Evolutionary conservation across 2,329 filamentous ascomycete genomes (phyloP).

Genomic region (Cyclaneusma minus): DNA sequence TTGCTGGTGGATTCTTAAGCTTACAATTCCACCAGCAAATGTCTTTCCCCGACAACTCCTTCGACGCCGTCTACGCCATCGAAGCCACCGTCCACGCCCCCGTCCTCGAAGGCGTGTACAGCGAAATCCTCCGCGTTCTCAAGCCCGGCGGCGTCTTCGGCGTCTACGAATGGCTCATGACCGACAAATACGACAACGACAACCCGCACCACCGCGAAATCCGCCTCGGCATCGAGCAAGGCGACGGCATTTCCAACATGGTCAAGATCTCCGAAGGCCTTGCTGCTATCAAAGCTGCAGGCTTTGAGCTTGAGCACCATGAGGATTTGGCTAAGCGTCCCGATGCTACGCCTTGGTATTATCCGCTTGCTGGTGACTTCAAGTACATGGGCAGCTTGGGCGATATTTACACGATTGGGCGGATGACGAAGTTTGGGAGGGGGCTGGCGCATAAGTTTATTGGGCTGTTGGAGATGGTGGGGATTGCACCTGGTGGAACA

Average conservation of each 20-base stretch:
- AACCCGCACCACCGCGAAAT: conserved; percentile 79
- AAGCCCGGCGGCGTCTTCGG: conserved; percentile 94
- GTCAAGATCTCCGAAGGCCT: conserved; percentile 71
- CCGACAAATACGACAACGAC: conserved; percentile 79
- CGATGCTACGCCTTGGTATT: conserved; percentile 82
- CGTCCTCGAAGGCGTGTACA: conserved; percentile 79
- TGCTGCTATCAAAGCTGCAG: conserved; percentile 69
- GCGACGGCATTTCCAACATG: conserved; percentile 97
- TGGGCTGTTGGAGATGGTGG: conserved; percentile 58
- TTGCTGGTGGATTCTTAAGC: not conserved
- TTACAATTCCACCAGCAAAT: conserved; percentile 48
- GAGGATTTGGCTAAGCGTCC: conserved; percentile 73
- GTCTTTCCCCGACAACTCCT: conserved; percentile 80
- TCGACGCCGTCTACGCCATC: conserved; percentile 93
- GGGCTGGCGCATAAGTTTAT: conserved; percentile 61
- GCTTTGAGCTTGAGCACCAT: conserved; percentile 68
- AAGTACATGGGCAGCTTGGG: conserved; percentile 66
- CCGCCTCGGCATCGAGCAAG: conserved; percentile 86
- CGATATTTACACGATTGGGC: conserved; percentile 69
- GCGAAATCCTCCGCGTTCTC: conserved; percentile 83
- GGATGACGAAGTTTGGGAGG: conserved; percentile 80
- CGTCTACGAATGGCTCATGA: conserved; percentile 99
- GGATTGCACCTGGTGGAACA: conserved; percentile 65
- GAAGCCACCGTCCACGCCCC: conserved; percentile 95
- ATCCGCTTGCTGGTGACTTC: conserved; percentile 73